Evolutionary conservation across 2,329 filamentous ascomycete genomes (phyloP).

Genomic region (Cladosporium phlei): DNA sequence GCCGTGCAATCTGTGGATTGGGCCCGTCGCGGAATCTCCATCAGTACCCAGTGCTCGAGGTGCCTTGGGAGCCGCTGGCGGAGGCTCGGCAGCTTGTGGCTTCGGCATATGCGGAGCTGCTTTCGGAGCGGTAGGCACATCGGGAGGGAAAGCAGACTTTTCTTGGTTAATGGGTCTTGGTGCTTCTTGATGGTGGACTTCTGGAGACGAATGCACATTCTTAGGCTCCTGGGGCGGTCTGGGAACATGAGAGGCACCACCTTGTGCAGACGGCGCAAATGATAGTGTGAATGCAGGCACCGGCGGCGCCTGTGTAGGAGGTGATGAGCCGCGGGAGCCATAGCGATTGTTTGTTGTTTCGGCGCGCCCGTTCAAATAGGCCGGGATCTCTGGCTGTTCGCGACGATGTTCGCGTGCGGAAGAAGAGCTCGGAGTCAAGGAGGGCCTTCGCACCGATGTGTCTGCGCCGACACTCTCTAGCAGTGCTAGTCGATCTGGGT

Average conservation of each 20-base stretch:
- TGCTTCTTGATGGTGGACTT: conserved; percentile 5
- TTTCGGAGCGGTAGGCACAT: conserved; percentile 33
- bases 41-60: conserved; percentile 28
- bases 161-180: conserved; percentile 3
- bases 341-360: conserved; percentile 45
- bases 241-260: conserved; percentile 22
- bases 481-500: conserved; percentile 30
- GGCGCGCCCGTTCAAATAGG: conserved; percentile 42
- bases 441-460: conserved; percentile 23
- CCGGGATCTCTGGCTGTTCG: conserved; percentile 35
- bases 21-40: conserved; percentile 17
- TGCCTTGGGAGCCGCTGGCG: conserved; percentile 29
- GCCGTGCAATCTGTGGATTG: conserved; percentile 26
- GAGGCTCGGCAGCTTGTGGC: conserved; percentile 23
- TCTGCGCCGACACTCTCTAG: conserved; percentile 30
- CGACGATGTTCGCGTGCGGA: conserved; percentile 9
- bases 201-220: conserved; percentile 3
- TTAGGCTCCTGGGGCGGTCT: conserved; percentile 23
- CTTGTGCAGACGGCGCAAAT: conserved; percentile 27
- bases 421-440: conserved; percentile 14
- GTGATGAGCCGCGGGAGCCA: conserved; percentile 44
- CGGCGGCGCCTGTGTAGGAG: conserved; percentile 49
- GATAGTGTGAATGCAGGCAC: conserved; percentile 50
- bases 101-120: conserved; percentile 38
- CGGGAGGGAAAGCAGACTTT: conserved; percentile 2